A percentile compares a stretch with the other conserved stretches of the same genome.
Evolutionary conservation across 352 stramenopile genomes (phyloP).

Genomic region (Pythium pyrilobum): DNA sequence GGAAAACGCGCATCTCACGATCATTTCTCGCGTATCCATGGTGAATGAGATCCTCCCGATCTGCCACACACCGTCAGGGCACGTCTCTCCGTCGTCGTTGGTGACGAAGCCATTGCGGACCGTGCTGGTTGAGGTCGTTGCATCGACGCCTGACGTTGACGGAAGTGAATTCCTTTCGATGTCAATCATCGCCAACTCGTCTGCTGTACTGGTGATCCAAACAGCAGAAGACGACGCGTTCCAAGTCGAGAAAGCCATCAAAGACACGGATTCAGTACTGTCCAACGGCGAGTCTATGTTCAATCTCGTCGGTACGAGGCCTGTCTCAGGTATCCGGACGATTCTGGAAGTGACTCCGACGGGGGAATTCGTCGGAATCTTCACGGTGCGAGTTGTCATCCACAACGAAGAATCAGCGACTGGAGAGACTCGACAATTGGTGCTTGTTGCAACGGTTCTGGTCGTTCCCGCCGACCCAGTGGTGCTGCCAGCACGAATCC

Average conservation of each 20-base stretch:
- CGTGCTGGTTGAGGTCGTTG: slow-evolving; percentile 1
- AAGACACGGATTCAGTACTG: too few relatives aligned
- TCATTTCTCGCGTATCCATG: neutral
- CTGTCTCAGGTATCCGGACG: neutral
- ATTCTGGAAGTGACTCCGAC: neutral
- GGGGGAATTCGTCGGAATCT: slow-evolving; percentile 13
- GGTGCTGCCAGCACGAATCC: neutral
- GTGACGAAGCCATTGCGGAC: slow-evolving; percentile 10
- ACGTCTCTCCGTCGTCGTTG: slow-evolving; percentile 5
- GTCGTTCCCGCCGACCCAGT: slow-evolving; percentile 14
- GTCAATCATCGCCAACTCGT: slow-evolving; percentile 3
- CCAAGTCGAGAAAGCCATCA: neutral
- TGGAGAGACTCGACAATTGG: neutral
- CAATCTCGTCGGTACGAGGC: neutral
- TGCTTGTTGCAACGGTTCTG: slow-evolving; percentile 4
- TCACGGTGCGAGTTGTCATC: slow-evolving; percentile 1
- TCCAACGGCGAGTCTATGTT: neutral
- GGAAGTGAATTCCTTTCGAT: slow-evolving; percentile 6
- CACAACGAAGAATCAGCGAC: slow-evolving; percentile 3
- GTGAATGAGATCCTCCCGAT: slow-evolving; percentile 1
- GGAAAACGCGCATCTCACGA: slow-evolving; percentile 1
- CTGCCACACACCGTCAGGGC: neutral
- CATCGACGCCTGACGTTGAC: slow-evolving; percentile 9
- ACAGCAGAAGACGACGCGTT: neutral
- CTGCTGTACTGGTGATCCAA: slow-evolving; percentile 3